These are phyloP conservation scores for Polysphondylium violaceum DNA, from an alignment of 78 protist genomes.

Conservation along the genomic window DNA sequence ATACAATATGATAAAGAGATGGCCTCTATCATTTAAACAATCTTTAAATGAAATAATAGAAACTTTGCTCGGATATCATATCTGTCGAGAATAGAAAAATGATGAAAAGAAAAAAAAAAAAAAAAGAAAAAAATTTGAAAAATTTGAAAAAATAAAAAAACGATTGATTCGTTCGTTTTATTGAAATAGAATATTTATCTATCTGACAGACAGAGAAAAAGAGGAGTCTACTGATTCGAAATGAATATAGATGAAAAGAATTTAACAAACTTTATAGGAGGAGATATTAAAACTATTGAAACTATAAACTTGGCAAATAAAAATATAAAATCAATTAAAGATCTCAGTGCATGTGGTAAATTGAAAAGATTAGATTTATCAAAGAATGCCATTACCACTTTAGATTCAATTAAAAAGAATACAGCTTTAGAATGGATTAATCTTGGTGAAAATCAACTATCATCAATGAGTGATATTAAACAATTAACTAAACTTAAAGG, in stretches of 20 bases:
- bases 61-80: no score
- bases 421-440: conserved; percentile 31
- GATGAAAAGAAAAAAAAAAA: no score
- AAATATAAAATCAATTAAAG: conserved; percentile 9
- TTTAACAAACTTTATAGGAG: not conserved
- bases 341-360: conserved; percentile 42
- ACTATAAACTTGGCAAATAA: not conserved
- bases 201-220: no score
- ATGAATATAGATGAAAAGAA: not conserved
- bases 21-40: no score
- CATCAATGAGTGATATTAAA: conserved; percentile 46
- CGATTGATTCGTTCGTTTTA: no score
- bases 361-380: conserved; percentile 31
- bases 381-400: conserved; percentile 20
- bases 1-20: no score
- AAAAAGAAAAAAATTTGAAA: no score
- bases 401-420: conserved; percentile 26
- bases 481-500: conserved; percentile 46
- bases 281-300: conserved; percentile 19
- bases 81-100: no score
- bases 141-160: no score
- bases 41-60: no score
- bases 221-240: no score
- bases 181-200: no score
- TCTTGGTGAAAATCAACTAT: conserved; percentile 17